Percentiles rank a stretch among this genome's conserved stretches.
phyloP scores from a whole-genome alignment of 345 rosid genomes.

The Alliaria petiolata region DNA sequence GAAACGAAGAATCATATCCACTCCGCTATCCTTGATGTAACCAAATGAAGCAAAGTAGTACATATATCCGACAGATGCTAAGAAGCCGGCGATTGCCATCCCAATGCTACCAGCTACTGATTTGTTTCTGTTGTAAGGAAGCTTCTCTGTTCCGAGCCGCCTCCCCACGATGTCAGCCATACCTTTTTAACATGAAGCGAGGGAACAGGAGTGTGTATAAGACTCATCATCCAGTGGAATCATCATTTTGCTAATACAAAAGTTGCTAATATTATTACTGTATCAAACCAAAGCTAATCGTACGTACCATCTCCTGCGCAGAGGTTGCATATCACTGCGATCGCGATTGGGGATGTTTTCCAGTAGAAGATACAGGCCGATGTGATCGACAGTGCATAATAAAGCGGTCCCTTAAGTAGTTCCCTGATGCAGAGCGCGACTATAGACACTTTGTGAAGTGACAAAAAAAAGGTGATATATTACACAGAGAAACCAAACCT shows the following conservation, averaged over 20 bases:
- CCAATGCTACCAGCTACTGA: slow-evolving; percentile 81
- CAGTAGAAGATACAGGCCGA: slow-evolving; percentile 58
- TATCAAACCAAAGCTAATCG: slow-evolving; percentile 2
- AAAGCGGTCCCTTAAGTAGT: slow-evolving; percentile 90
- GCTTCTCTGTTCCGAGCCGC: slow-evolving; percentile 58
- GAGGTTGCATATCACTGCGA: slow-evolving; percentile 84
- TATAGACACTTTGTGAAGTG: slow-evolving; percentile 27
- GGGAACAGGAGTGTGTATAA: background rate
- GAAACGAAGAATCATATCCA: slow-evolving; percentile 52
- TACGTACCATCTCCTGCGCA: slow-evolving; percentile 97
- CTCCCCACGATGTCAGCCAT: slow-evolving; percentile 90
- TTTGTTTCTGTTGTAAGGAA: slow-evolving; percentile 78
- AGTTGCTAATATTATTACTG: background rate
- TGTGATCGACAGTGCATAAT: slow-evolving; percentile 61
- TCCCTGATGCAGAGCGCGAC: slow-evolving; percentile 54
- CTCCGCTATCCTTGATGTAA: slow-evolving; percentile 44
- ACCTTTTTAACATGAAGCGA: slow-evolving; percentile 40
- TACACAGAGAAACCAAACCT: background rate
- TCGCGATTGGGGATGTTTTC: slow-evolving; percentile 72
- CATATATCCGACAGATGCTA: slow-evolving; percentile 70
- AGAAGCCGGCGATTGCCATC: slow-evolving; percentile 68
- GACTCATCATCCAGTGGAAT: background rate
- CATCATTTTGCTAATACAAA: background rate
- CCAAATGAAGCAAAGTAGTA: slow-evolving; percentile 68
- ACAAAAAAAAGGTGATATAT: background rate